Conservation (phyloP, 345 rosid genomes). For the Moricandia arvensis region DNA sequence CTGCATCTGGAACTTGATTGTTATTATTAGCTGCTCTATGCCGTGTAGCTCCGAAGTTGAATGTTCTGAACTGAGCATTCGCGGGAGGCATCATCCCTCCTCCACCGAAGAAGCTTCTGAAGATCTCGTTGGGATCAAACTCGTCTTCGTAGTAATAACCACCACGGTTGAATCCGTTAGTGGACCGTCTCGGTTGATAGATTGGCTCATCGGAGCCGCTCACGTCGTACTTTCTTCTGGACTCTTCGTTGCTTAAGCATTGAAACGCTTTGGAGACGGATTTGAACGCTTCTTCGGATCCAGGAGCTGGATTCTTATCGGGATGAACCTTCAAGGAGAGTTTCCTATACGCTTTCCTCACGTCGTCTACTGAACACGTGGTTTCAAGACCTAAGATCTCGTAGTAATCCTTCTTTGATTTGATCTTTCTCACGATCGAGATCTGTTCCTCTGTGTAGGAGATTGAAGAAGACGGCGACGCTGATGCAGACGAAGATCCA, state of each 20-base stretch:
- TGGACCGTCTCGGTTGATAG: constrained; percentile 45
- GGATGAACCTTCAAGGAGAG: constrained; percentile 93
- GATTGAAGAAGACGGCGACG: constrained; percentile 45
- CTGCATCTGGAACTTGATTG: constrained; percentile 44
- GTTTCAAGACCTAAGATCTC: constrained; percentile 77
- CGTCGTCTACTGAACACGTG: constrained; percentile 71
- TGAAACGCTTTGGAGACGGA: constrained; percentile 87
- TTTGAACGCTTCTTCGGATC: constrained; percentile 91
- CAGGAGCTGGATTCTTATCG: constrained; percentile 90
- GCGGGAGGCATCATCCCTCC: constrained; percentile 73
- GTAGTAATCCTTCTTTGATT: constrained; percentile 78
- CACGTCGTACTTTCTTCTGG: constrained; percentile 64
- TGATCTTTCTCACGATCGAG: constrained; percentile 66
- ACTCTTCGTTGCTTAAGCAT: constrained; percentile 77
- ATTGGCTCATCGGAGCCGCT: constrained; percentile 80
- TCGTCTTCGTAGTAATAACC: constrained; percentile 61
- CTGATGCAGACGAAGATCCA: constrained; percentile 39
- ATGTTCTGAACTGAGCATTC: constrained; percentile 63
- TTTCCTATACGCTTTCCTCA: constrained; percentile 80
- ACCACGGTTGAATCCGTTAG: constrained; percentile 51
- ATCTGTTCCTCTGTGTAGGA: constrained; percentile 74
- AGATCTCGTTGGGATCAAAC: constrained; percentile 88
- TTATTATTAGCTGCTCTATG: constrained; percentile 48
- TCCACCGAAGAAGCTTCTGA: constrained; percentile 88
- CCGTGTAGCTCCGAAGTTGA: constrained; percentile 69